A percentile compares a stretch with the other conserved stretches of the same genome.
Evolutionary conservation across 1,284 basidiomycete species (phyloP).

Genomic region (Tilletia walkeri): DNA sequence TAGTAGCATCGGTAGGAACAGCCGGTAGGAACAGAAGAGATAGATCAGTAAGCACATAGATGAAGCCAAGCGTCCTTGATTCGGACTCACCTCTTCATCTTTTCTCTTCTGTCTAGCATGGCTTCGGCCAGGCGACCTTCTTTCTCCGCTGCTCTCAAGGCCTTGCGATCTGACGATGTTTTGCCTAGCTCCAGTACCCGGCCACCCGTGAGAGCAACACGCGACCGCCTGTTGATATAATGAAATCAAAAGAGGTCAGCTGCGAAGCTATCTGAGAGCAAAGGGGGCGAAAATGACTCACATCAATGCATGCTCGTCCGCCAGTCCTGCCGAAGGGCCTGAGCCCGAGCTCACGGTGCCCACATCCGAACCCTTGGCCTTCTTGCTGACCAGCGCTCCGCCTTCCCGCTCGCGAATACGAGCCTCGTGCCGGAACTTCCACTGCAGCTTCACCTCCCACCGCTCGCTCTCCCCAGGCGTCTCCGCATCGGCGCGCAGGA

Average conservation of each 20-base stretch:
- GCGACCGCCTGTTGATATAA: neutral
- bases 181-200: slow-evolving; percentile 30
- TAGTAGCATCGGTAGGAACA: neutral
- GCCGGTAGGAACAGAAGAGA: no score
- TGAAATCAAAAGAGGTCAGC: neutral
- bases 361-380: slow-evolving; percentile 28
- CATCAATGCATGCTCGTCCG: slow-evolving; percentile 20
- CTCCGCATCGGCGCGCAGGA: slow-evolving; percentile 38
- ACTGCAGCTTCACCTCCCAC: slow-evolving; percentile 43
- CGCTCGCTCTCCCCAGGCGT: slow-evolving; percentile 8
- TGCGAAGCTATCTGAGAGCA: neutral
- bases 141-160: slow-evolving; percentile 18
- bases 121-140: slow-evolving; percentile 48
- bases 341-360: neutral
- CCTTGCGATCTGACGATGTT: slow-evolving; percentile 20
- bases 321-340: neutral
- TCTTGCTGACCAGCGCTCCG: slow-evolving; percentile 19
- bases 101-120: slow-evolving; percentile 45
- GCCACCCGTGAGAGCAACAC: slow-evolving; percentile 23
- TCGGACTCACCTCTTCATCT: slow-evolving; percentile 35
- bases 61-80: no score
- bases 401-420: slow-evolving; percentile 22
- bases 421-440: slow-evolving; percentile 43
- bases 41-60: no score
- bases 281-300: slow-evolving; percentile 11